phyloP scores from a whole-genome alignment of 1,284 basidiomycete genomes.

The Leccinum insigne region DNA sequence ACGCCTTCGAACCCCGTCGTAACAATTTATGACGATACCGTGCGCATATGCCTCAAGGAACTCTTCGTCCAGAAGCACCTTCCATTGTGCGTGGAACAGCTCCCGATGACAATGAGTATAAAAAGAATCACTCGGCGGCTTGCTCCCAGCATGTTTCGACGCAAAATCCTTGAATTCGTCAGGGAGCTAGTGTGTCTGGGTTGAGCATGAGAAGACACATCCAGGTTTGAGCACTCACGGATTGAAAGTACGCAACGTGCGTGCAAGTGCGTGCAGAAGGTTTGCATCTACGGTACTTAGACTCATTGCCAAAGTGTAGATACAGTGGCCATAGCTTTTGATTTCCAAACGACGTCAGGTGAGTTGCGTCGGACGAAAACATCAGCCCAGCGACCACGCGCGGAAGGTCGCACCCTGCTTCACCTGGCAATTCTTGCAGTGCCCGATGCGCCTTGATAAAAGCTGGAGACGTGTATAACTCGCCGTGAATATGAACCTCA shows the following conservation, averaged over 20 bases:
- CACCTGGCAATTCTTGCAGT: too few relatives aligned
- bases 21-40: background rate
- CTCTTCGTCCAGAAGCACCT: background rate
- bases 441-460: too few relatives aligned
- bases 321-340: too few relatives aligned
- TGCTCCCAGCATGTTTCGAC: background rate
- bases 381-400: too few relatives aligned
- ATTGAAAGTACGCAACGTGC: background rate
- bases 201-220: too few relatives aligned
- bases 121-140: background rate
- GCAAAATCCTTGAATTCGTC: background rate
- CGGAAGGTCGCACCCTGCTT: too few relatives aligned
- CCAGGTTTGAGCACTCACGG: background rate
- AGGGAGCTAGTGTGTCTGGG: background rate
- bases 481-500: too few relatives aligned
- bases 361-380: too few relatives aligned
- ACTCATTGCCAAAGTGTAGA: too few relatives aligned
- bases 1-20: background rate
- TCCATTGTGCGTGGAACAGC: background rate
- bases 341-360: too few relatives aligned
- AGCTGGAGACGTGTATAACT: too few relatives aligned
- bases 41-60: background rate
- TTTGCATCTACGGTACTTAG: background rate
- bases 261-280: background rate
- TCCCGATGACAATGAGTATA: too few relatives aligned